Evolutionary conservation across 495 filamentous ascomycete species (phyloP).

Genomic region (Xylaria acuta): DNA sequence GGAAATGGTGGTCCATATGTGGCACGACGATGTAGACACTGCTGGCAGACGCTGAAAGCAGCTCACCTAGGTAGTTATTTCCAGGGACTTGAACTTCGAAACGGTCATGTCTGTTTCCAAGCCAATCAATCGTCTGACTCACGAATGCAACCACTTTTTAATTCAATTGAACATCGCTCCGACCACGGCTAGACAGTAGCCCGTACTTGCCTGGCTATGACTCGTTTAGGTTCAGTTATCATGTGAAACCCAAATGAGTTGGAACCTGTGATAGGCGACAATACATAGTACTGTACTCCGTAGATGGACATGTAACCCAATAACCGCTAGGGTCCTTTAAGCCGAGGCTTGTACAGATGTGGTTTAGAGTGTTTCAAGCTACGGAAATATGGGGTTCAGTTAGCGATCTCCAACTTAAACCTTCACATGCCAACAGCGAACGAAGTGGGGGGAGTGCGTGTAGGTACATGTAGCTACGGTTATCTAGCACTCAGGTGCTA

Average conservation of each 20-base stretch:
- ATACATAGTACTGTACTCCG: no score
- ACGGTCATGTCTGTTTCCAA: no score
- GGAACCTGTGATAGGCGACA: background rate
- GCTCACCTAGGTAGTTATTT: background rate
- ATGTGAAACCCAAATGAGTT: slow-evolving; percentile 8
- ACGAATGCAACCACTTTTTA: background rate
- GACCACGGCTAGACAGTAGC: background rate
- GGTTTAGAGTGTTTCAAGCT: background rate
- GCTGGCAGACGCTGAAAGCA: background rate
- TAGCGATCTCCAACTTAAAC: background rate
- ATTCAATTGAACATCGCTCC: background rate
- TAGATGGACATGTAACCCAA: background rate
- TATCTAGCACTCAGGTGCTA: no score
- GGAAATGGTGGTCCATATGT: background rate
- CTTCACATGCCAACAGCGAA: slow-evolving; percentile 18
- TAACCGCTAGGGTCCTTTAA: slow-evolving; percentile 2
- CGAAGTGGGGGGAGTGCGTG: background rate
- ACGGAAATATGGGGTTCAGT: no score
- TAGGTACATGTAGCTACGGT: no score
- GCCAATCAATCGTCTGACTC: background rate
- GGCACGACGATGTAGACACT: background rate
- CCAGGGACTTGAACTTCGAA: background rate
- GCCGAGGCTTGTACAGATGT: slow-evolving; percentile 9
- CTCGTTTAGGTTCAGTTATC: slow-evolving; percentile 10
- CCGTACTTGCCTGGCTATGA: background rate